Evolutionary conservation across 2,329 filamentous ascomycete species (phyloP).

Genomic region (Sclerotinia minor): DNA sequence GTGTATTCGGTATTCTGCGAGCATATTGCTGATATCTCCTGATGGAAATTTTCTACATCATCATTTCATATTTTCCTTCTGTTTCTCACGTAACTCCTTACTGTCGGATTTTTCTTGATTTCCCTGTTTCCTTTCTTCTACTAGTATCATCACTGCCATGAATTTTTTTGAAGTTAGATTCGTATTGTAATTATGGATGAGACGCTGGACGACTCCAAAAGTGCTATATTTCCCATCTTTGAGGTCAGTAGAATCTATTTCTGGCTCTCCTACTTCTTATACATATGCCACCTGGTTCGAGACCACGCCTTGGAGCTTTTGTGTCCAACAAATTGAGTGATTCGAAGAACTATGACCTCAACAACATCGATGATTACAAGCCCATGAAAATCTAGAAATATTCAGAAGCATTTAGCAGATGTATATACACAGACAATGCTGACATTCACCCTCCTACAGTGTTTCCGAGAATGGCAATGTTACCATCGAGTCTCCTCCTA

Average conservation of each 20-base stretch:
- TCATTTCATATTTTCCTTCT: conserved; percentile 25
- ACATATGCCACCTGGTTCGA: conserved; percentile 20
- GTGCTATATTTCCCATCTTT: conserved; percentile 32
- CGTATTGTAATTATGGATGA: conserved; percentile 41
- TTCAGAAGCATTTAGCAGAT: conserved; percentile 1
- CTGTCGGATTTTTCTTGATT: conserved; percentile 25
- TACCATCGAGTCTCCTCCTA: conserved; percentile 39
- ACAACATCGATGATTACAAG: conserved; percentile 13
- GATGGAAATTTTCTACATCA: conserved; percentile 24
- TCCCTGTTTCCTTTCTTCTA: conserved; percentile 35
- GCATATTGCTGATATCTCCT: conserved; percentile 26
- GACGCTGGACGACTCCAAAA: conserved; percentile 41
- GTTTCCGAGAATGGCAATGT: conserved; percentile 40
- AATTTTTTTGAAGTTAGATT: conserved; percentile 27
- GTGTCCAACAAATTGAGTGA: conserved; percentile 21
- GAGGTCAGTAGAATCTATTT: conserved; percentile 36
- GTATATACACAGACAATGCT: conserved; percentile 31
- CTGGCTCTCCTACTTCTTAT: conserved; percentile 5
- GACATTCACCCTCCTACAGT: conserved; percentile 29
- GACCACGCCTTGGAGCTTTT: conserved; percentile 10
- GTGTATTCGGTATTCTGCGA: conserved; percentile 9
- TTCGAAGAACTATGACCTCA: conserved; percentile 20
- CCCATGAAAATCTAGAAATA: background rate
- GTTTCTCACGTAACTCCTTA: conserved; percentile 17
- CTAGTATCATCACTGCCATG: conserved; percentile 28